These are phyloP conservation scores for Lithospermum erythrorhizon DNA, from an alignment of 257 asterid genomes.

Conservation along the genomic window DNA sequence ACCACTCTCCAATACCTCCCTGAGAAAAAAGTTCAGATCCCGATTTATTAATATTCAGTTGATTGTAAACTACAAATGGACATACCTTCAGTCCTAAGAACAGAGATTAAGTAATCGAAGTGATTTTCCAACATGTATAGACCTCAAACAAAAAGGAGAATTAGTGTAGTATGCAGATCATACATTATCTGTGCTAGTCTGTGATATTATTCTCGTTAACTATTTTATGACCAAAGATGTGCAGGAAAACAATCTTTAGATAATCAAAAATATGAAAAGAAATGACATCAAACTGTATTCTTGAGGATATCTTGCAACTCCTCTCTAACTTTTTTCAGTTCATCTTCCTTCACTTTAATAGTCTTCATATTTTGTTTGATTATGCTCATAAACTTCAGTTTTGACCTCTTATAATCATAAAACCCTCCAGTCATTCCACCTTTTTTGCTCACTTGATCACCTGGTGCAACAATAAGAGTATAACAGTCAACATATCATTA, in stretches of 20 bases:
- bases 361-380: slow-evolving; percentile 47
- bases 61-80: neutral
- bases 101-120: neutral
- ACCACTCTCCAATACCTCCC: too few species aligned
- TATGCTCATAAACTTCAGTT: slow-evolving; percentile 65
- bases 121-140: neutral
- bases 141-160: neutral
- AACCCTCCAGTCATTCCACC: slow-evolving; percentile 99
- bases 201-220: neutral
- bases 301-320: slow-evolving; percentile 85
- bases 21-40: too few species aligned
- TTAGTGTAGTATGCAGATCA: neutral
- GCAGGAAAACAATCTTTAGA: neutral
- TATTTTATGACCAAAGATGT: neutral
- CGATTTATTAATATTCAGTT: neutral
- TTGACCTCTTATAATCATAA: slow-evolving; percentile 88
- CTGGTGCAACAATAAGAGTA: slow-evolving; percentile 27
- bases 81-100: neutral
- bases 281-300: slow-evolving; percentile 10
- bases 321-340: slow-evolving; percentile 44
- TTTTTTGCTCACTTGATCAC: slow-evolving; percentile 97
- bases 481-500: slow-evolving; percentile 13
- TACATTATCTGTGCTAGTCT: too few species aligned
- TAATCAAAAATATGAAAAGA: slow-evolving; percentile 3
- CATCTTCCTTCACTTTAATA: slow-evolving; percentile 42